Conservation (phyloP, 2,329 filamentous ascomycete species). For the Fusarium sororula region DNA sequence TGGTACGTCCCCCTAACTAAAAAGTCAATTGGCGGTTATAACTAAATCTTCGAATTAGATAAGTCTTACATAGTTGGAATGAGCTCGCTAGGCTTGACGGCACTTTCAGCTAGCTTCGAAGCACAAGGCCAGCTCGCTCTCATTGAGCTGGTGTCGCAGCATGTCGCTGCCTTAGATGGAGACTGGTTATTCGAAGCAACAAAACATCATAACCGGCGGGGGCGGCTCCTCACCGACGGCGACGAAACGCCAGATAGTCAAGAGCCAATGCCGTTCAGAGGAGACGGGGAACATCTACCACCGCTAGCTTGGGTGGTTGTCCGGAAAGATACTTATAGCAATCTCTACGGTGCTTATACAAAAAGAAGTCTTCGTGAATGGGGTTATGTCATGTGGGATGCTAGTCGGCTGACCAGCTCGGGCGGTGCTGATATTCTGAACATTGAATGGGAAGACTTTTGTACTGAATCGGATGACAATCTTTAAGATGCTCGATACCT, state of each 20-base stretch:
- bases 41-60: not conserved
- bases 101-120: not conserved
- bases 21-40: not conserved
- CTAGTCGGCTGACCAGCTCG: not conserved
- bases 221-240: not conserved
- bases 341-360: not conserved
- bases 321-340: not conserved
- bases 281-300: not conserved
- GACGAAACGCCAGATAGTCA: not conserved
- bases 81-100: not conserved
- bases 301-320: not conserved
- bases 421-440: not conserved
- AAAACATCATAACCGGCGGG: too few relatives aligned
- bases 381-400: constrained; percentile 14
- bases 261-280: not conserved
- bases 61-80: not conserved
- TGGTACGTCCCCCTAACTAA: not conserved
- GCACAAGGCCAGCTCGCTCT: not conserved
- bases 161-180: too few relatives aligned
- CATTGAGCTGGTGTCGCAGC: too few relatives aligned
- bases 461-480: not conserved
- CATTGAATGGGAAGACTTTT: not conserved
- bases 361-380: not conserved
- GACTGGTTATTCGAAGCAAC: too few relatives aligned
- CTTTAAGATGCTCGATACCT: not conserved